Evolutionary conservation across 331 rosid genomes (phyloP), one percentile per base, ranked within the genome.

Genomic region (Rhamnella rubrinervis): DNA sequence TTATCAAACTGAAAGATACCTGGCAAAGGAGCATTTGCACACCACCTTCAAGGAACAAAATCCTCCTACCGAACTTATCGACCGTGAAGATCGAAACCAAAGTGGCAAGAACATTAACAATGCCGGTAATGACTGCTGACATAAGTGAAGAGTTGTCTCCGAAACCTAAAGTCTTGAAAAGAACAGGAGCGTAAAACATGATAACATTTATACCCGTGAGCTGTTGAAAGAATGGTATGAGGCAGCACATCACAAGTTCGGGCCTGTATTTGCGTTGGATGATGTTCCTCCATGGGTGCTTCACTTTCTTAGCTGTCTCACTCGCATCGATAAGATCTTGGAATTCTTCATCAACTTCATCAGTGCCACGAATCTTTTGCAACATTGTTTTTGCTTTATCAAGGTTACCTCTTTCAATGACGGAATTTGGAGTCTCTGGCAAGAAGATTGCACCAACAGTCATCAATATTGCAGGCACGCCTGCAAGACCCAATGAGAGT

Each of bases 161-260:
- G n/a, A 89, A 89, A 6, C 96, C 98, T 50, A 92, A 69, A 25
- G 92, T 81, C 78, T 75, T 77, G 84, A 92, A 89, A 77, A 92
- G 75, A 65, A 92, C 78, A 6, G 96, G 96, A 20, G 96, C 92
- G 51, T 92, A 87, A 70, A 92, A 92, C 38, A 88, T 87, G 74
- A 92, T 92, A 44, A 89, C 96, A 66, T 89, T 92, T 35, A 85
- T 74, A 63, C 96, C 95, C 7, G 97, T 92, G 68, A 89, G 79
- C 61, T 89, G 90, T 64, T 89, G 97, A 66, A 92, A 92, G 71
- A 87, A 81, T 5, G 96, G 96, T 9, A 89, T 66, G 51, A 70
- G 64, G 59, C 86, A 35, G 71, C 95, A 92, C 9, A 92, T 78
- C 7, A 77, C 58, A 3, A 85, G 87, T 21, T 92, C 91, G 18